phyloP scores from a whole-genome alignment of 2,329 filamentous ascomycete species.

The Chrysosphaeria jannelii region DNA sequence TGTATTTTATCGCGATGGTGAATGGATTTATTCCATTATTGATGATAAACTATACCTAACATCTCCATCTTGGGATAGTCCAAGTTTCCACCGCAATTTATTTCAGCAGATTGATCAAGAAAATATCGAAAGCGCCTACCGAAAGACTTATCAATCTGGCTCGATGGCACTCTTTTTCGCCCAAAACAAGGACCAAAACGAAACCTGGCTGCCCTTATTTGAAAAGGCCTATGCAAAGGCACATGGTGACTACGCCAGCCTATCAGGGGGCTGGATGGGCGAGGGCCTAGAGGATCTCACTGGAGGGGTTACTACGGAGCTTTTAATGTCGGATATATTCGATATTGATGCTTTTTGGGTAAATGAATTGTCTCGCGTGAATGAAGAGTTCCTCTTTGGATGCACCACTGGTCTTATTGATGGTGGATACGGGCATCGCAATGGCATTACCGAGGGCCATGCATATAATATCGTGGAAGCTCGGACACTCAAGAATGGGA shows the following conservation, averaged over 20 bases:
- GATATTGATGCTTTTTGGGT: conserved; percentile 55
- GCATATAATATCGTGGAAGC: conserved; percentile 29
- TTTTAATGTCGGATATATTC: conserved; percentile 36
- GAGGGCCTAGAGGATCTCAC: conserved; percentile 29
- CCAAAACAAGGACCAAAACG: conserved; percentile 41
- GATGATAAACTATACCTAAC: conserved; percentile 75
- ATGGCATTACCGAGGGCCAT: conserved; percentile 26
- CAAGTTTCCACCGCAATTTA: conserved; percentile 40
- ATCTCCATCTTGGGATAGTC: conserved; percentile 56
- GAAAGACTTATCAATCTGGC: conserved; percentile 40
- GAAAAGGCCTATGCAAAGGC: conserved; percentile 63
- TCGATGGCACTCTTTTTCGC: conserved; percentile 50
- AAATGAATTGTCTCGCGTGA: conserved; percentile 47
- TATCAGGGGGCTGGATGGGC: conserved; percentile 38
- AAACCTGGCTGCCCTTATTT: conserved; percentile 52
- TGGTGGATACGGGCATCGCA: conserved; percentile 15
- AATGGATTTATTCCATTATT: conserved; percentile 77
- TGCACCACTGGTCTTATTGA: conserved; percentile 21
- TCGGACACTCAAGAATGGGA: conserved; percentile 21
- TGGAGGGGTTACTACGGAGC: conserved; percentile 34
- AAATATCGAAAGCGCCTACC: conserved; percentile 31
- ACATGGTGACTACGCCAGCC: conserved; percentile 47
- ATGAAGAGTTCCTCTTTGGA: conserved; percentile 45
- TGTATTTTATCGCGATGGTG: conserved; percentile 63
- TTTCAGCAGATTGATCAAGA: conserved; percentile 47